Percentiles rank a stretch among this genome's conserved stretches.
Evolutionary conservation across 495 filamentous ascomycete genomes (phyloP).

Genomic region (Penicillium steckii): DNA sequence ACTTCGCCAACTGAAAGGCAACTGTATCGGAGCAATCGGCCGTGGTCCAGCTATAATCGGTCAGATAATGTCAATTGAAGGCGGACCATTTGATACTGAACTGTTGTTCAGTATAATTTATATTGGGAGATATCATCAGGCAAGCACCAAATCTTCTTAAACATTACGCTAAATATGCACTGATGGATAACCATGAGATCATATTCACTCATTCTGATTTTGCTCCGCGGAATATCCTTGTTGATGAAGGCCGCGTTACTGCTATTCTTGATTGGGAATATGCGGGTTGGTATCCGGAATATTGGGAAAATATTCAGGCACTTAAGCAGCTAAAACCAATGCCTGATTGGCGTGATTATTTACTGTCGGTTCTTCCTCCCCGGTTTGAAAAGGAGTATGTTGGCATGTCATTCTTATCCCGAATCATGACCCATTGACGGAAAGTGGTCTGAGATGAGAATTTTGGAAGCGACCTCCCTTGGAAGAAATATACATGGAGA

Average conservation of each 20-base stretch:
- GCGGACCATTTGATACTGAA: conserved; percentile 28
- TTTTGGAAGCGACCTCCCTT: no score
- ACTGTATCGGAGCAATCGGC: conserved; percentile 21
- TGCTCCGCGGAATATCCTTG: conserved; percentile 33
- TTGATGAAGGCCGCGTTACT: conserved; percentile 23
- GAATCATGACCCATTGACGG: background rate
- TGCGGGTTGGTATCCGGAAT: conserved; percentile 49
- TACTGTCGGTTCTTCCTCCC: conserved; percentile 12
- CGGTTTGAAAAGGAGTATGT: conserved; percentile 13
- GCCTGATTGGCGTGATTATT: conserved; percentile 12
- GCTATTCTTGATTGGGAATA: conserved; percentile 51
- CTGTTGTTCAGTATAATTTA: conserved; percentile 25
- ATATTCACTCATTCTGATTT: conserved; percentile 31
- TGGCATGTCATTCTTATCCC: conserved; percentile 7
- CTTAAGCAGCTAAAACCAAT: background rate
- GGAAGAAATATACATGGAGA: no score
- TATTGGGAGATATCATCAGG: conserved; percentile 17
- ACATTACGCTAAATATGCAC: conserved; percentile 20
- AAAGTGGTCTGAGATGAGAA: no score
- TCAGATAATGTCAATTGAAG: conserved; percentile 11
- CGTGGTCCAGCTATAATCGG: conserved; percentile 14
- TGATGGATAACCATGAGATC: conserved; percentile 23
- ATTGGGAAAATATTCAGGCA: conserved; percentile 50
- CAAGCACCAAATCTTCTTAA: conserved; percentile 12
- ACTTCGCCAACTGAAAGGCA: conserved; percentile 24